phyloP scores from a whole-genome alignment of 2,329 filamentous ascomycete species.

The Coniochaeta sp. region DNA sequence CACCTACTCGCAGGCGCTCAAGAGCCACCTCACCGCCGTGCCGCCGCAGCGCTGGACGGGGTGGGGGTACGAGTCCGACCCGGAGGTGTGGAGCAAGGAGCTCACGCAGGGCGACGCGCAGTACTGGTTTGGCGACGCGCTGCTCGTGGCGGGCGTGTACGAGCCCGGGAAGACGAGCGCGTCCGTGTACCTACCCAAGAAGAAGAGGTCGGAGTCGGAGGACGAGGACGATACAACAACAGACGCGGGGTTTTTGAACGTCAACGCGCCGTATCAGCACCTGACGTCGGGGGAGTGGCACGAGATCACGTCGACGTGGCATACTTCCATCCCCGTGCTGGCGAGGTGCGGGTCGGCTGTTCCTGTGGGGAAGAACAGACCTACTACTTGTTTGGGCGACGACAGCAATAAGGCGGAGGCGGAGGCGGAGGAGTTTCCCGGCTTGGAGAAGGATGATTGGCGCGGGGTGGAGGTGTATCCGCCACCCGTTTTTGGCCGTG shows the following conservation, averaged over 20 bases:
- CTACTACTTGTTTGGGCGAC: slow-evolving; percentile 16
- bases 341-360: slow-evolving; percentile 23
- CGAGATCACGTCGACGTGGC: slow-evolving; percentile 21
- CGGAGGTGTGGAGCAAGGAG: slow-evolving; percentile 55
- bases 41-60: slow-evolving; percentile 67
- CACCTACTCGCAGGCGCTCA: slow-evolving; percentile 58
- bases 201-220: too few relatives aligned
- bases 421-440: slow-evolving; percentile 20
- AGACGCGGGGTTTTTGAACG: slow-evolving; percentile 50
- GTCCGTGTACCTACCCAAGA: slow-evolving; percentile 54
- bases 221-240: slow-evolving; percentile 8
- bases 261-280: slow-evolving; percentile 46
- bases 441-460: slow-evolving; percentile 22
- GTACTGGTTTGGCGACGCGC: slow-evolving; percentile 63
- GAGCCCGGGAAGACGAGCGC: slow-evolving; percentile 47
- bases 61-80: slow-evolving; percentile 63
- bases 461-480: slow-evolving; percentile 27
- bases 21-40: slow-evolving; percentile 52
- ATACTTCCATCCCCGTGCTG: slow-evolving; percentile 22
- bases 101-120: slow-evolving; percentile 61
- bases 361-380: slow-evolving; percentile 22
- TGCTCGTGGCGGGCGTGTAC: slow-evolving; percentile 59
- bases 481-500: slow-evolving; percentile 10
- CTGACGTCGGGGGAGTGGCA: slow-evolving; percentile 28
- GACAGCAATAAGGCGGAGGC: too few relatives aligned